Conservation (phyloP, 768 basidiomycete species). For the Paxillus ammoniavirescens region DNA sequence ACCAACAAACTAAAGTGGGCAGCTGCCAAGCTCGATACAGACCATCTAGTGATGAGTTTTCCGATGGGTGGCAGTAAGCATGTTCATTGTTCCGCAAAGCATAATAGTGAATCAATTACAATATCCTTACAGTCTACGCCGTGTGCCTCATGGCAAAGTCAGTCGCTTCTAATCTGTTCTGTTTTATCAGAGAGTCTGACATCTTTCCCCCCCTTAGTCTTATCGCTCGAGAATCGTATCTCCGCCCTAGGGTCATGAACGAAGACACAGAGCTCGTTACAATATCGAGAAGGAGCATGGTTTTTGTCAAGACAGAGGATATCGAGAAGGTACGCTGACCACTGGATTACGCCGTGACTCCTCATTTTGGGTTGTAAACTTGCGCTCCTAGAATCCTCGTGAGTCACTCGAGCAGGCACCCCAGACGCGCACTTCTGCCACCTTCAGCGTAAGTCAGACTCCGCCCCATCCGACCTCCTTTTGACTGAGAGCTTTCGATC, state of each 20-base stretch:
- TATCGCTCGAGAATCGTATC: conserved; percentile 28
- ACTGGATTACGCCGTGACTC: background rate
- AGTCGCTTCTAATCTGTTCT: background rate
- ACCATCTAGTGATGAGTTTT: conserved; percentile 24
- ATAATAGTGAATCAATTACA: background rate
- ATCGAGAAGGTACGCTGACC: conserved; percentile 3
- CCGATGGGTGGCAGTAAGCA: conserved; percentile 25
- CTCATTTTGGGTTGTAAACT: background rate
- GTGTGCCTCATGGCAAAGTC: conserved; percentile 29
- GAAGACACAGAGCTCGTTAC: background rate
- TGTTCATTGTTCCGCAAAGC: background rate
- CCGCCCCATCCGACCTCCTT: background rate
- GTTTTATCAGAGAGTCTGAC: background rate
- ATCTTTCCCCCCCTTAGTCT: conserved; percentile 8
- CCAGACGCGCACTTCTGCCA: background rate
- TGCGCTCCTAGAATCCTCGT: background rate
- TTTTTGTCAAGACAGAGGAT: conserved; percentile 3
- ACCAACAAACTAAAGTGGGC: conserved; percentile 16
- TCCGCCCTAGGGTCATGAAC: conserved; percentile 3
- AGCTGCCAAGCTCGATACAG: conserved; percentile 10
- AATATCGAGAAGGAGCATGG: background rate
- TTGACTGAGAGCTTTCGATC: background rate
- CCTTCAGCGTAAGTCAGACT: background rate
- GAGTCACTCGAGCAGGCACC: background rate
- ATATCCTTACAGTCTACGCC: conserved; percentile 21